Evolutionary conservation across 805 yeast species (phyloP).

Genomic region (Candida anglica): DNA sequence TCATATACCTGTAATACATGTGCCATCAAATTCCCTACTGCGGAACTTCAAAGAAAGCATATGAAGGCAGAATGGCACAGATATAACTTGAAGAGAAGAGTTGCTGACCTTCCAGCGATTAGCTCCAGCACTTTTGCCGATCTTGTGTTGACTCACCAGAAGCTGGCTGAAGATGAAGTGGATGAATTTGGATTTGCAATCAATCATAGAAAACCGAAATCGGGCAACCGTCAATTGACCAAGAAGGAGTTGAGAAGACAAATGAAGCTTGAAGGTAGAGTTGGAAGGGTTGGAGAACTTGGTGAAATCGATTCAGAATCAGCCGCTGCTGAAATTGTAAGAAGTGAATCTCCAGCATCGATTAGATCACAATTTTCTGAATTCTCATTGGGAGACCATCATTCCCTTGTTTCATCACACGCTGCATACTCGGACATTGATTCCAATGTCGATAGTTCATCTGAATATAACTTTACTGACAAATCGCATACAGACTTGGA

Average conservation of each 20-base stretch:
- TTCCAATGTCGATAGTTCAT: constrained; percentile 42
- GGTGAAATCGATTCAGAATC: constrained; percentile 21
- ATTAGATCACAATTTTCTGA: constrained; percentile 52
- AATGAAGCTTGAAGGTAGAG: constrained; percentile 24
- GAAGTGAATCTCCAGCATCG: constrained; percentile 46
- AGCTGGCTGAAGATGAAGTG: constrained; percentile 24
- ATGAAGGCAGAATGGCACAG: constrained; percentile 47
- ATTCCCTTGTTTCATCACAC: constrained; percentile 5
- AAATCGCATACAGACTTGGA: constrained; percentile 13
- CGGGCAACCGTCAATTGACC: constrained; percentile 29
- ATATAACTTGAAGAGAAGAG: constrained; percentile 41
- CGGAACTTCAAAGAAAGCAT: constrained; percentile 37
- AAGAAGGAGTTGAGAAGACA: constrained; percentile 34
- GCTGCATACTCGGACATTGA: constrained; percentile 15
- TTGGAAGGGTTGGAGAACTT: constrained; percentile 4
- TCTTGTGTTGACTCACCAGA: constrained; percentile 44
- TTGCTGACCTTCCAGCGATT: constrained; percentile 63
- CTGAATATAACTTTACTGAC: constrained; percentile 46
- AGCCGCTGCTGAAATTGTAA: not conserved
- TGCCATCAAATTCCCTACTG: constrained; percentile 32
- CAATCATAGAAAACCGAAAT: constrained; percentile 20
- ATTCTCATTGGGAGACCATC: constrained; percentile 49
- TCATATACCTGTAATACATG: constrained; percentile 39
- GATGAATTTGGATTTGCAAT: constrained; percentile 55
- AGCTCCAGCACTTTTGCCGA: constrained; percentile 66